Evolutionary conservation across 2,329 filamentous ascomycete genomes (phyloP).

Genomic region (Pseudogymnoascus sp.): DNA sequence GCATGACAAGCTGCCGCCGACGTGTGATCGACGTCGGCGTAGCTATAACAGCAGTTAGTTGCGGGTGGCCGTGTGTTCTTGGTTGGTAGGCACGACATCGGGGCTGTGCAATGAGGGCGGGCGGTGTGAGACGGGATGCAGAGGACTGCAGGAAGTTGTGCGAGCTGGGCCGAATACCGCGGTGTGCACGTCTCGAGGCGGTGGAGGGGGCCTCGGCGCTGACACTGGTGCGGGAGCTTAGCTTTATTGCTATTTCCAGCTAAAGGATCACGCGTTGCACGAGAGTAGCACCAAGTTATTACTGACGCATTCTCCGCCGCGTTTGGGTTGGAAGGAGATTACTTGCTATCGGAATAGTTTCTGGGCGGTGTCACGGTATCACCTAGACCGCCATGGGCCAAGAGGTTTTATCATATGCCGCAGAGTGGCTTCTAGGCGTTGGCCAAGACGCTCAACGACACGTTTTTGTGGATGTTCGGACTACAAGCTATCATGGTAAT

Average conservation of each 20-base stretch:
- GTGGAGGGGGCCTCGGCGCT: background rate
- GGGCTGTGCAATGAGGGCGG: background rate
- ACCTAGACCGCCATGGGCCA: background rate
- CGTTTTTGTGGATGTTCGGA: background rate
- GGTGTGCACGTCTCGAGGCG: background rate
- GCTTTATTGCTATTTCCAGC: background rate
- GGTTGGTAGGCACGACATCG: background rate
- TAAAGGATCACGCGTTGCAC: background rate
- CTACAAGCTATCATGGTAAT: background rate
- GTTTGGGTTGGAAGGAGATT: background rate
- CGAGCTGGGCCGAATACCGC: background rate
- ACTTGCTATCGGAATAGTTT: background rate
- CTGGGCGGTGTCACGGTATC: background rate
- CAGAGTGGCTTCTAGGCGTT: background rate
- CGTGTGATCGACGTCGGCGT: background rate
- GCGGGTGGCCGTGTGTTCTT: background rate
- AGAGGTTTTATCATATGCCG: background rate
- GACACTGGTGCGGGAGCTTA: background rate
- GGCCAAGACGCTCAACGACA: background rate
- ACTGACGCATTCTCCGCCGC: background rate
- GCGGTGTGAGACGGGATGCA: background rate
- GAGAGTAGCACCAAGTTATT: background rate
- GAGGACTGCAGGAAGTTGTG: background rate
- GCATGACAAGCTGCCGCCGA: background rate
- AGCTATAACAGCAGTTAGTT: background rate